Base-by-base conservation (phyloP, 768 basidiomycete species). In the Pseudohyphozyma bogoriensis region DNA sequence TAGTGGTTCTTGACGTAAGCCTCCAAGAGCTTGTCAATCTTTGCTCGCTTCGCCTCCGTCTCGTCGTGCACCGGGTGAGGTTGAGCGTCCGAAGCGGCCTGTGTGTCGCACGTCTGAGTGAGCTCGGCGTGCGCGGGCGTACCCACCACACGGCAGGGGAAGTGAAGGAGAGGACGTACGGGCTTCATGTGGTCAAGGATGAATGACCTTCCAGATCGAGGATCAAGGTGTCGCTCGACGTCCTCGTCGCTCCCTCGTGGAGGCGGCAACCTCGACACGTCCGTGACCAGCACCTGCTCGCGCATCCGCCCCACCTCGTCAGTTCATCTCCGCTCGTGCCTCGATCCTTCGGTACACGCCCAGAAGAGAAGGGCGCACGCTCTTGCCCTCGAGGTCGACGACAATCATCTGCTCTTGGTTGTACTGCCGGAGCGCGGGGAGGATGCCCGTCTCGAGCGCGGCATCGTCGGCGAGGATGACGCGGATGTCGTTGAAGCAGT, bases 401-500 rank as follows among this genome's bases (percentile, higher is more conserved):
- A 85, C 82, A 32, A 84, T 85, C 72, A 91, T 86, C 72, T 99
- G 93, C 39, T 82, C 81, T 57, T 87, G 76, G 70, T 96, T 93
- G 75, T 96, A 96, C 60, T 87, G 80, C 53, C 80, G 77, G 58
- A 97, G 74, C 2, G 87, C 85, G 3, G 88, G 86, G 0, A 83
- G 78, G 53, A 93, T 80, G 46, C 85, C 85, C 13, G 79, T 77
- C 69, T 90, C 84, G 47, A 96, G 81, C n/a, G 80, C 77, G 22
- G 84, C 83, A 72, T 97, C 91, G 74, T 92, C 85, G 45, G 81
- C 81, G 70, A 96, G 84, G 72, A 97, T 87, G 72, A 80, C 83
- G 69, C 91, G 87, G 55, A 96, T 82, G 77, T 96, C 93, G 57
- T 55, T 24, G 37, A 63, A 55, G 58, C 60, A 58, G 52, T 66